Base-by-base conservation (phyloP, 1,284 basidiomycete species). In the Apiotrichum porosum region DNA sequence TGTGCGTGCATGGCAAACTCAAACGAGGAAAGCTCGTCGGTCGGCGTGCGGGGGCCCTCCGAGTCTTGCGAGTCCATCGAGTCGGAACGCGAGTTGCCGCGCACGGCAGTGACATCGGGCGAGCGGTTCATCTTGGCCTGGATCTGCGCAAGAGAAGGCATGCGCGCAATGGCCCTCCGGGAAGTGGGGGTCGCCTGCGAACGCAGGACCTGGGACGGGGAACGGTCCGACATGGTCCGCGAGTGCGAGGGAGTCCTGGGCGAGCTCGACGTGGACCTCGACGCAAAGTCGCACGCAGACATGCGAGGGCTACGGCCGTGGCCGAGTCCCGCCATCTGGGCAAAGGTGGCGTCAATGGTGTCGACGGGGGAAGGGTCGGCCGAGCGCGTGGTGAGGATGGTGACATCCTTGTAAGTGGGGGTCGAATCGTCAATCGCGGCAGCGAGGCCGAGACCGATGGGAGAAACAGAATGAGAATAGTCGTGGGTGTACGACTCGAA, bases 401-500 rank as follows among this genome's bases (percentile, higher is more conserved):
- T 52, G 40, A 57, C 30, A 13, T 44, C 40, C n/a, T 44, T 23
- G 18, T 21, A 14, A 10, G 13, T 28, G 26, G 6, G 6, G 26
- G 26, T 12, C 31, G 32, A 3, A 21, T 42, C 17, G 41, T 42
- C 23, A 2, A 46, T 36, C 4, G 53, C 48, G 17, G 63, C 39
- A 0, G 77, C 60, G 3, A 80, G 67, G 2, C 83, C 26, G 26
- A 28, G 26, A 12, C 26, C 26, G 26, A n/a, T n/a, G n/a, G 6
- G 26, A 28, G 26, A 28, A 12, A 28, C 26, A 28, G 26, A 12
- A 28, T 6, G 26, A 6, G 26, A 28, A 28, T 28, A 12, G 26
- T 12, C 26, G 12, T 28, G 26, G 6, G 26, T 12, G 26, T 6
- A 28, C 26, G 26, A 28, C 26, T 24, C 36, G 19, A 21, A 37